phyloP scores from a whole-genome alignment of 73 alveolate species.

The Breviolum minutum region DNA sequence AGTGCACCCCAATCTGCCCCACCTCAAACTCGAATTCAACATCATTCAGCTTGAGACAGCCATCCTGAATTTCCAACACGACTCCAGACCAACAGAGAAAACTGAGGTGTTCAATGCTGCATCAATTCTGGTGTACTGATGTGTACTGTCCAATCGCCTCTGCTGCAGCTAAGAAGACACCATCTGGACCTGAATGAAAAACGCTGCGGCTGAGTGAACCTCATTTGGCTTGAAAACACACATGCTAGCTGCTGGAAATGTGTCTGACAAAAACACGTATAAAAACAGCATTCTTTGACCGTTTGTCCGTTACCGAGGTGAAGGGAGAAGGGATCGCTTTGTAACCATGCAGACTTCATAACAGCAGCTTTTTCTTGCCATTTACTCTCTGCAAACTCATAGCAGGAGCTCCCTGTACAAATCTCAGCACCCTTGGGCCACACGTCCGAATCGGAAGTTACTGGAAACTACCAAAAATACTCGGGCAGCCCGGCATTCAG shows the following conservation, averaged over 20 bases:
- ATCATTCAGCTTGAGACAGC: conserved; percentile 72
- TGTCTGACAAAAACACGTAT: no score
- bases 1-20: not conserved
- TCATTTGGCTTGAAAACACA: not conserved
- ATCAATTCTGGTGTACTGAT: not conserved
- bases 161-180: conserved; percentile 39
- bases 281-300: no score
- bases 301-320: no score
- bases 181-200: conserved; percentile 41
- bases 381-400: not conserved
- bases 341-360: no score
- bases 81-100: not conserved
- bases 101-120: not conserved
- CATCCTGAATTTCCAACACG: conserved; percentile 15
- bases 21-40: conserved; percentile 77
- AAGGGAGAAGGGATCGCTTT: no score
- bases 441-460: conserved; percentile 12
- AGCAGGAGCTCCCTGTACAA: conserved; percentile 40
- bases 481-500: not conserved
- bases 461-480: conserved; percentile 5
- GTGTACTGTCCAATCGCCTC: conserved; percentile 15
- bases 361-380: not conserved
- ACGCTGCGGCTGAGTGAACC: not conserved
- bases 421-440: conserved; percentile 17
- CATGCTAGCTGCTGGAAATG: no score